Evolutionary conservation across 352 stramenopile genomes (phyloP), one percentile per base, ranked within the genome.

Genomic region (Pythium dissimile): DNA sequence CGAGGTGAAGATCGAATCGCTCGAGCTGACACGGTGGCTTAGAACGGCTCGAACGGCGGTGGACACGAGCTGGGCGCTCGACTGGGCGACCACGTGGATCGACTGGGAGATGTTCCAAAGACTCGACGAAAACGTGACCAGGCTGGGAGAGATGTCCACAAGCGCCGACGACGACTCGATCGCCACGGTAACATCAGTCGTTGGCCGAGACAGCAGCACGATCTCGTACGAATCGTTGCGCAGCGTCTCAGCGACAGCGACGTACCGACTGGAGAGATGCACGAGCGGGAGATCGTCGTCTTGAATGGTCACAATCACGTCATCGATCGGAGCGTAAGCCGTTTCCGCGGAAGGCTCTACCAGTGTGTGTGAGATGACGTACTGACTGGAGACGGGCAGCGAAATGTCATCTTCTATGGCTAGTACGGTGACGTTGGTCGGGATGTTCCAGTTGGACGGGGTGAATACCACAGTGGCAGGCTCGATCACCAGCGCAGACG

Each of bases 151-250:
- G 1, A 62, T 44, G 21, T 63, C 45, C 23, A 88, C 59, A 44
- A 73, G 73, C 4, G 47, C 44, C 2, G 55, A 39, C 5, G 43
- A 20, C 0, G 75, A 65, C 0, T 47, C n/a, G 24, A 84, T 44
- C 27, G 65, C 46, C 26, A 88, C 43, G 0, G 59, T 39, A 12
- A 88, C 78, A 13, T 66, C 57, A 26, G 42, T 67, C 6, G 24
- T 73, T 11, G 78, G 78, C 30, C 79, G 62, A 3, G 73, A 83
- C 18, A 73, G 34, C 6, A 88, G 52, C 13, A 57, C 66, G 7
- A 88, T 69, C 13, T 71, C 50, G 48, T 88, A 88, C 49, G 75
- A 78, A 37, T 73, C 73, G 43, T 82, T 85, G 18, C 63, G 62
- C 4, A 85, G 18, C 3, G 56, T 44, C 43, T 87, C 71, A 5